Percentiles rank a stretch among this genome's conserved stretches.
phyloP scores from a whole-genome alignment of 345 rosid species.

The Eucalyptus coolabah region DNA sequence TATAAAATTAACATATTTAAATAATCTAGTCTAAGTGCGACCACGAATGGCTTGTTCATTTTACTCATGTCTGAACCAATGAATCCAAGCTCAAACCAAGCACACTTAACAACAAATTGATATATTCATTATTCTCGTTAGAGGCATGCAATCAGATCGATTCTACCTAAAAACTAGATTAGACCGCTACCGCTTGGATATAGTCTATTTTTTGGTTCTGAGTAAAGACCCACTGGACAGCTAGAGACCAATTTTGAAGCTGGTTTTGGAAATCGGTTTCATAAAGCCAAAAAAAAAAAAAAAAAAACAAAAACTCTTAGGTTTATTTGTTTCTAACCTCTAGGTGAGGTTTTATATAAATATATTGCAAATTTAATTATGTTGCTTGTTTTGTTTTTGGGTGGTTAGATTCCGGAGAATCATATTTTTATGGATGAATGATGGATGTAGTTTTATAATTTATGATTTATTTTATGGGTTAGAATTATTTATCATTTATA shows the following conservation, averaged over 20 bases:
- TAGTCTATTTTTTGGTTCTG: rapidly evolving
- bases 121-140: not conserved
- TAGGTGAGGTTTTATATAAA: not conserved
- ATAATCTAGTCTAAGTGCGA: not conserved
- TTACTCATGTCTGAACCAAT: not conserved
- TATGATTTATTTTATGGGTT: not conserved
- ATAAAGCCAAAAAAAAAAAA: not conserved
- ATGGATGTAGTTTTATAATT: not conserved
- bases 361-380: not conserved
- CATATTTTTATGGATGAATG: not conserved
- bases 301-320: not conserved
- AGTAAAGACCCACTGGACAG: no score
- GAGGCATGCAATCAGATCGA: rapidly evolving
- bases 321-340: not conserved
- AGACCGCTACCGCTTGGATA: no score
- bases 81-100: not conserved
- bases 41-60: rapidly evolving
- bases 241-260: not conserved
- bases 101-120: not conserved
- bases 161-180: not conserved
- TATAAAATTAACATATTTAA: not conserved
- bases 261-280: not conserved
- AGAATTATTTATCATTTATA: no score
- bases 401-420: not conserved
- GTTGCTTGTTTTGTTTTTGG: not conserved